Evolutionary conservation across 2,329 filamentous ascomycete genomes (phyloP).

Genomic region (Penicillium sp.): DNA sequence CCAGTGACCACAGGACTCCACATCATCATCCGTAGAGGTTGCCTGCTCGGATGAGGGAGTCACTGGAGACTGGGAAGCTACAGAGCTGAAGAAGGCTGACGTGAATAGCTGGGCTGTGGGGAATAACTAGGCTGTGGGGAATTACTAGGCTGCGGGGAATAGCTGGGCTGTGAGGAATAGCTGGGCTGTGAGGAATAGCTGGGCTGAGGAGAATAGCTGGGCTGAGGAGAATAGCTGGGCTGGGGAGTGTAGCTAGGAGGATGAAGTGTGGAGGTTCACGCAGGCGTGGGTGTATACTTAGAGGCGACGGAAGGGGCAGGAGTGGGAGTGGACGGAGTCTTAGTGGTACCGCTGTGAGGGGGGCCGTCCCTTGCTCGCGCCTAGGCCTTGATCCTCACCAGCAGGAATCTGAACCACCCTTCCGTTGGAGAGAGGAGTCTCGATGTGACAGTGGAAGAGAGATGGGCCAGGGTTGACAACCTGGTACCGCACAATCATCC

Average conservation of each 20-base stretch:
- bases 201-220: not conserved
- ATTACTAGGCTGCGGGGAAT: too few species aligned
- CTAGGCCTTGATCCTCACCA: conserved; percentile 19
- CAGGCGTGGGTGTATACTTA: not conserved
- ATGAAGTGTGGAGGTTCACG: not conserved
- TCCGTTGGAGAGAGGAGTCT: conserved; percentile 48
- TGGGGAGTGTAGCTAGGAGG: not conserved
- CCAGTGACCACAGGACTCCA: conserved; percentile 2
- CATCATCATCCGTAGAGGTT: not conserved
- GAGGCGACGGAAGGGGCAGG: not conserved
- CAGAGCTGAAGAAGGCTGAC: not conserved
- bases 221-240: not conserved
- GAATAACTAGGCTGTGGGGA: too few species aligned
- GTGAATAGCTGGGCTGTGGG: too few species aligned
- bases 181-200: too few species aligned
- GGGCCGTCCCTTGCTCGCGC: not conserved
- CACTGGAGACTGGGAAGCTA: not conserved
- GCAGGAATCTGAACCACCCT: conserved; percentile 44
- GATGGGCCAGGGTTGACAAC: conserved; percentile 48
- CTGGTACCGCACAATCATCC: conserved; percentile 48
- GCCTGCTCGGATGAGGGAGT: not conserved
- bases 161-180: too few species aligned
- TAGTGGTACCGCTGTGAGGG: not conserved
- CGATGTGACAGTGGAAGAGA: conserved; percentile 52
- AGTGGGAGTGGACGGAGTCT: not conserved